Base-by-base conservation (phyloP, 139 green algal genomes). In the Coccomyxa sp. region DNA sequence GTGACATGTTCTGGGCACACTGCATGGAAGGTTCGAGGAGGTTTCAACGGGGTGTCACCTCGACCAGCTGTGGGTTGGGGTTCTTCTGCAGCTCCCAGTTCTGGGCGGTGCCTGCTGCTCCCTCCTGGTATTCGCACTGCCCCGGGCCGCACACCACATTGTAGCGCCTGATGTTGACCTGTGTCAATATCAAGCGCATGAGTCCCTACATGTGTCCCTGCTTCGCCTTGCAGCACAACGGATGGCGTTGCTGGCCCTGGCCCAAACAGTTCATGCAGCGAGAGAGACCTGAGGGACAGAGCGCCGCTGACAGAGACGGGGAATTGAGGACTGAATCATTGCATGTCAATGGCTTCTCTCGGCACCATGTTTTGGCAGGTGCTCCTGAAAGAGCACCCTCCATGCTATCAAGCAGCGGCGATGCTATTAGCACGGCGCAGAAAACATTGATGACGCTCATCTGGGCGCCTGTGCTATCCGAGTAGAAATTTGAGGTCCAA, bases 141-240 rank as follows among this genome's bases (percentile, higher is more conserved):
- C n/a, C 71, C 27, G 27, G 27, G 71, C 71, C 71, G 71, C 71
- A 77, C 71, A 77, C 71, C 23, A 32, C 31, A n/a, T 77, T 77
- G 71, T 77, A 77, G 23, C 71, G 71, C 27, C 71, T 3, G 27
- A 77, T 31, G 71, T 77, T 77, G 23, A 77, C 71, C 71, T 77
- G 71, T 51, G 38, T 12, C 14, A 30, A 77, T n/a, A 45, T 71
- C 63, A 71, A 9, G 63, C 63, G 21, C 63, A 4, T 71, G 9
- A 25, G 38, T 51, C 38, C 3, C 3, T 51, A 51, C 7, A 51
- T 7, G 7, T 51, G 38, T 51, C 38, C 38, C 7, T 51, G 38
- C 38, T 51, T 51, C 3, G 7, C 38, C 38, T 51, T 51, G 38
- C 7, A 7, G 38, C 38, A 51, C 38, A 51, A 51, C 7, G 38